These are phyloP conservation scores for Rosa rugosa DNA, from an alignment of 306 rosid species.

Conservation along the genomic window DNA sequence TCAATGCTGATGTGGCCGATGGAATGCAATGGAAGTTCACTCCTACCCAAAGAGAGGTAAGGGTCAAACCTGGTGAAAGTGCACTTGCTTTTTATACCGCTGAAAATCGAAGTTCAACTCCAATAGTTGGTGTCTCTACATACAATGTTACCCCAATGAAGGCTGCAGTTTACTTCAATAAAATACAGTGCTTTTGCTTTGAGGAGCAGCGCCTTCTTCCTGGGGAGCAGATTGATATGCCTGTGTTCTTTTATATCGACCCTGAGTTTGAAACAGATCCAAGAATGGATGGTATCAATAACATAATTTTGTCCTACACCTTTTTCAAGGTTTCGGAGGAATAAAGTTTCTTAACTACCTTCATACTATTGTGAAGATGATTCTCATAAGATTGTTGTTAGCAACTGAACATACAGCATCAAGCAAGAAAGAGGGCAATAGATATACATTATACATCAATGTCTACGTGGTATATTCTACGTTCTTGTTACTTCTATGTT, in stretches of 20 bases:
- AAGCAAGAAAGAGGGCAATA: background rate
- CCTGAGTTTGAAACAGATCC: slow-evolving; percentile 91
- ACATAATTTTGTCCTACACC: slow-evolving; percentile 81
- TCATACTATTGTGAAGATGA: background rate
- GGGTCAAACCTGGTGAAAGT: slow-evolving; percentile 96
- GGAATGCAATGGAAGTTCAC: slow-evolving; percentile 96
- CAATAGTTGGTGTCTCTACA: slow-evolving; percentile 90
- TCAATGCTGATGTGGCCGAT: slow-evolving; percentile 94
- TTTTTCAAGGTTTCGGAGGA: slow-evolving; percentile 92
- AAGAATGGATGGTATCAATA: slow-evolving; percentile 87
- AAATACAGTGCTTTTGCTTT: slow-evolving; percentile 97
- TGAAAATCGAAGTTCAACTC: slow-evolving; percentile 83
- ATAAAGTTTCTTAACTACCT: slow-evolving; percentile 22
- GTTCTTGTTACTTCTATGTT: background rate
- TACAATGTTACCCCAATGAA: slow-evolving; percentile 96
- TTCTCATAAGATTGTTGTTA: background rate
- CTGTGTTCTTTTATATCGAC: slow-evolving; percentile 94
- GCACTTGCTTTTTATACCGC: slow-evolving; percentile 97
- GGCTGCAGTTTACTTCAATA: slow-evolving; percentile 93
- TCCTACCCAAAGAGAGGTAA: slow-evolving; percentile 97
- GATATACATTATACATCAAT: background rate
- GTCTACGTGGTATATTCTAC: background rate
- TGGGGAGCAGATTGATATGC: slow-evolving; percentile 95
- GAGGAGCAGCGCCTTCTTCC: slow-evolving; percentile 97
- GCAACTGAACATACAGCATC: background rate